phyloP scores from a whole-genome alignment of 768 basidiomycete genomes.

The Suillus subluteus region DNA sequence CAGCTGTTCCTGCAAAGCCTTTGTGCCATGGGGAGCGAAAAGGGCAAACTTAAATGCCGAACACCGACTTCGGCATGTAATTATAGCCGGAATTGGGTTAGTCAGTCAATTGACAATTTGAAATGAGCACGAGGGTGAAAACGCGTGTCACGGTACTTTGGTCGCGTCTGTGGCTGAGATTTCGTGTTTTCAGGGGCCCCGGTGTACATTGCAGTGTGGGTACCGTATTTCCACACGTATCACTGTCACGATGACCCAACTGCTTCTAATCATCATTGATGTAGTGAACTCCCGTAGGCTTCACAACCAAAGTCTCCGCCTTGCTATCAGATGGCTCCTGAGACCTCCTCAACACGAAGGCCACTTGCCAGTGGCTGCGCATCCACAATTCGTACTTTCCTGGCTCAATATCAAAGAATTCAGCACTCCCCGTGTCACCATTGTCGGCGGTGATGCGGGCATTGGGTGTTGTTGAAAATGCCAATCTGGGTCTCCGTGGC shows the following conservation, averaged over 20 bases:
- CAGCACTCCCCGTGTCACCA: neutral
- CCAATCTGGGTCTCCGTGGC: neutral
- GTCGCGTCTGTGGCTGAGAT: too few species aligned
- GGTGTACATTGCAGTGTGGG: too few species aligned
- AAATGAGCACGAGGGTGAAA: too few species aligned
- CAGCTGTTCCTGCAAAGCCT: too few species aligned
- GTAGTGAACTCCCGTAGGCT: neutral
- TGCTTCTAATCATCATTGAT: neutral
- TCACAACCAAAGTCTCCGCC: neutral
- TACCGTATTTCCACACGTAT: too few species aligned
- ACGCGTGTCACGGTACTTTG: too few species aligned
- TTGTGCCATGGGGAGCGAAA: too few species aligned
- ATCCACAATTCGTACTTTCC: neutral
- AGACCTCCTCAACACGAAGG: neutral
- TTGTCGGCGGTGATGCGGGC: neutral
- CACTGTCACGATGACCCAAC: neutral
- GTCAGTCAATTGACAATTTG: too few species aligned
- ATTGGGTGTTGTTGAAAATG: neutral
- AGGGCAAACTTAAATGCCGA: too few species aligned
- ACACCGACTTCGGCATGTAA: too few species aligned
- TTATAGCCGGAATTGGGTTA: too few species aligned
- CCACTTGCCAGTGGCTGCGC: neutral
- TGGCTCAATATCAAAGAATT: neutral
- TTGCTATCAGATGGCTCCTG: neutral
- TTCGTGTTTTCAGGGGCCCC: too few species aligned